phyloP scores from a whole-genome alignment of 768 basidiomycete genomes.

The Leccinum pellstonianum region DNA sequence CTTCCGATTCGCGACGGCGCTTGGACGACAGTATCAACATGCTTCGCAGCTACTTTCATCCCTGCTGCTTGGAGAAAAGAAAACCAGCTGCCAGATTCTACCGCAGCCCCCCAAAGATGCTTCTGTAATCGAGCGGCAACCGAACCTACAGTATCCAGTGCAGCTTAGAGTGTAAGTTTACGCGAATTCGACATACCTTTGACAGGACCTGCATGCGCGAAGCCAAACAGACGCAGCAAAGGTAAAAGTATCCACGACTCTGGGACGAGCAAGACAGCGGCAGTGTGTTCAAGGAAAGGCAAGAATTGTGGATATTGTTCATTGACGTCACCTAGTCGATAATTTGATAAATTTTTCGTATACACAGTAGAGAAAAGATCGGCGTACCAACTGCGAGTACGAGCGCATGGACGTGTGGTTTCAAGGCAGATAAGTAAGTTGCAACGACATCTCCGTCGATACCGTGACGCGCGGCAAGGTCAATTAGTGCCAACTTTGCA shows the following conservation, averaged over 20 bases:
- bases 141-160: slow-evolving; percentile 6
- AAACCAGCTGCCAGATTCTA: slow-evolving; percentile 13
- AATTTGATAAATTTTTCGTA: not conserved
- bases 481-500: not conserved
- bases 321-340: slow-evolving; percentile 12
- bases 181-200: slow-evolving; percentile 2
- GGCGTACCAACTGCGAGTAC: slow-evolving; percentile 10
- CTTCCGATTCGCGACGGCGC: not conserved
- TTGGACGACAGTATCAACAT: slow-evolving; percentile 1
- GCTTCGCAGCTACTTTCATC: slow-evolving; percentile 4
- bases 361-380: not conserved
- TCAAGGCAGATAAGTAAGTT: slow-evolving; percentile 6
- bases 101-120: slow-evolving; percentile 2
- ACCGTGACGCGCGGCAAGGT: slow-evolving; percentile 2
- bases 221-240: slow-evolving; percentile 14
- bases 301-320: slow-evolving; percentile 11
- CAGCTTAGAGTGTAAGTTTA: not conserved
- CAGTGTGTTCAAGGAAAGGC: not conserved
- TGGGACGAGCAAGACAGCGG: slow-evolving; percentile 8
- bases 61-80: slow-evolving; percentile 16
- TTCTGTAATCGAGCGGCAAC: slow-evolving; percentile 15
- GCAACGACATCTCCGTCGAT: slow-evolving; percentile 8
- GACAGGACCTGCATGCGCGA: slow-evolving; percentile 14
- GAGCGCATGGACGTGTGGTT: slow-evolving; percentile 9
- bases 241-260: slow-evolving; percentile 17